Evolutionary conservation across 1,284 basidiomycete species (phyloP).

Genomic region (Athelia sp.): DNA sequence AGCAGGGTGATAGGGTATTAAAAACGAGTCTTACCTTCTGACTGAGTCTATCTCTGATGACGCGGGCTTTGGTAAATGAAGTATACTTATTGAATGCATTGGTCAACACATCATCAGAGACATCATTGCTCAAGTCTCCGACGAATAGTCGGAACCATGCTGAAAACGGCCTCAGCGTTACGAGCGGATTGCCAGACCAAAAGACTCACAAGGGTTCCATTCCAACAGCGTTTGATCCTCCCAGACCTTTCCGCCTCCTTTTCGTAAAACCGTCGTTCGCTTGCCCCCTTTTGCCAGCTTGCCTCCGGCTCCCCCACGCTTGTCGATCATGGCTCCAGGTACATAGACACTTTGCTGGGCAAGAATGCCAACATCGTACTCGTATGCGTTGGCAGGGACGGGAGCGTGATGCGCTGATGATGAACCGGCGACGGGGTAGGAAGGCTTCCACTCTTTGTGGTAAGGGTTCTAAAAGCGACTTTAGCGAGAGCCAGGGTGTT

Average conservation of each 20-base stretch:
- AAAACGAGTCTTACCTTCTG: constrained; percentile 61
- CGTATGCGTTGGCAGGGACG: constrained; percentile 85
- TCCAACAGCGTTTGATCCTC: constrained; percentile 96
- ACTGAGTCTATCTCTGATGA: constrained; percentile 88
- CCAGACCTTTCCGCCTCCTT: constrained; percentile 95
- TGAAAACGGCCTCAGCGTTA: constrained; percentile 24
- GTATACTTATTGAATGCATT: constrained; percentile 92
- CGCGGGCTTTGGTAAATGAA: constrained; percentile 92
- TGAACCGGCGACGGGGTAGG: constrained; percentile 58
- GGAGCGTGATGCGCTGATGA: constrained; percentile 69
- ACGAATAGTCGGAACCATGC: constrained; percentile 98
- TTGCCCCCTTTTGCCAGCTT: constrained; percentile 88
- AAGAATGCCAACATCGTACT: constrained; percentile 83
- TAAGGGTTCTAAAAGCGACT: constrained; percentile 48
- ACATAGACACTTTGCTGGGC: constrained; percentile 87
- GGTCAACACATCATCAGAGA: constrained; percentile 89
- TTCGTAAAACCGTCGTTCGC: constrained; percentile 89
- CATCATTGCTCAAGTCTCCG: constrained; percentile 97
- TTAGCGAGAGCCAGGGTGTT: too few relatives aligned
- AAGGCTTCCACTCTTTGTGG: constrained; percentile 70
- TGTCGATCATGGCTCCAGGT: constrained; percentile 82
- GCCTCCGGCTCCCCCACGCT: constrained; percentile 77
- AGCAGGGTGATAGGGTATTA: constrained; percentile 4
- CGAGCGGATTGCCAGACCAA: constrained; percentile 3
- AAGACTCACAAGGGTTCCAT: constrained; percentile 89